A percentile compares a stretch with the other conserved stretches of the same genome.
phyloP scores from a whole-genome alignment of 768 basidiomycete species.

The Coprinopsis sp. region DNA sequence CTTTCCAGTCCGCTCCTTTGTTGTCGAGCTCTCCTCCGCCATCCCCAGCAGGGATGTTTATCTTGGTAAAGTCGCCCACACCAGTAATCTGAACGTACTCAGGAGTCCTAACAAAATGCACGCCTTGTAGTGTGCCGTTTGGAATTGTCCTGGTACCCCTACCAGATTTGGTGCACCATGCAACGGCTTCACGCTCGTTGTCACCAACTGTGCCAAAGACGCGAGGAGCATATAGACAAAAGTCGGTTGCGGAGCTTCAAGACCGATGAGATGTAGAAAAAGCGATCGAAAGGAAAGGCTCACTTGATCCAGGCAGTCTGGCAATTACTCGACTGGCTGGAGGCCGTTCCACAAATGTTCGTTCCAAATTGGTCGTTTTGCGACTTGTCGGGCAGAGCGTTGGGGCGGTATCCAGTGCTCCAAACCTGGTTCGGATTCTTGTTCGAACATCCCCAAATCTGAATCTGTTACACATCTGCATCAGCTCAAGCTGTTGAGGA shows the following conservation, averaged over 20 bases:
- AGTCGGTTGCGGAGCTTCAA: slow-evolving; percentile 54
- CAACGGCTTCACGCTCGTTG: slow-evolving; percentile 63
- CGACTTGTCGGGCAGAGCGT: slow-evolving; percentile 40
- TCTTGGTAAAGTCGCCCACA: slow-evolving; percentile 61
- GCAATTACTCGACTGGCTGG: slow-evolving; percentile 57
- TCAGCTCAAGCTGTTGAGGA: not conserved
- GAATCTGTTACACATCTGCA: slow-evolving; percentile 27
- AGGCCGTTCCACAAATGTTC: slow-evolving; percentile 61
- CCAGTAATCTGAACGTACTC: slow-evolving; percentile 63
- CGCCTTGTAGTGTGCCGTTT: slow-evolving; percentile 57
- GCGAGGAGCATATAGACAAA: slow-evolving; percentile 65
- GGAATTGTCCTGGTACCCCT: slow-evolving; percentile 74
- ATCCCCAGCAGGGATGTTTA: slow-evolving; percentile 56
- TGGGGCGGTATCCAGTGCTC: slow-evolving; percentile 45
- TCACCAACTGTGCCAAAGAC: slow-evolving; percentile 54
- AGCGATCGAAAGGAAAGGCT: not conserved
- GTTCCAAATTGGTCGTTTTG: slow-evolving; percentile 61
- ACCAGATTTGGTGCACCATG: slow-evolving; percentile 73
- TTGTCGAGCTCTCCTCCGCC: slow-evolving; percentile 72
- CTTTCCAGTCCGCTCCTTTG: slow-evolving; percentile 55
- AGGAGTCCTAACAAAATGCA: slow-evolving; percentile 63
- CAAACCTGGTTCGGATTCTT: slow-evolving; percentile 46
- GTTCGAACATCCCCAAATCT: slow-evolving; percentile 41
- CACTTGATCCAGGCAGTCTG: slow-evolving; percentile 68
- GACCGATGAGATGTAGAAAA: slow-evolving; percentile 6